Conservation (phyloP, 768 basidiomycete species). For the Boletellus ananiceps region DNA sequence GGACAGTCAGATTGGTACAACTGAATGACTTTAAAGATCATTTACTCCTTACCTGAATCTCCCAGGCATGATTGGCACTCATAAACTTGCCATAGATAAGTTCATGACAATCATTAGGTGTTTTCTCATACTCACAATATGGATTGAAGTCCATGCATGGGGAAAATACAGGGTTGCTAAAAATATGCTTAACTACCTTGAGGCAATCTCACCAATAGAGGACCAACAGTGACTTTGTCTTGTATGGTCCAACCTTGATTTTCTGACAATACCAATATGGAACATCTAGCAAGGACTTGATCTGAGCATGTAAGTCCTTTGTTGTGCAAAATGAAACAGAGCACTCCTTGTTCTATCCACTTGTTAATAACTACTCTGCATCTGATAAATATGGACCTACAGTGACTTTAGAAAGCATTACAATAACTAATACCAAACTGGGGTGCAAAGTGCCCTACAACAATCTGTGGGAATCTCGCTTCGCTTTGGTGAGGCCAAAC, state of each 20-base stretch:
- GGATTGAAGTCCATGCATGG: slow-evolving; percentile 1
- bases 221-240: background rate
- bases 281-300: background rate
- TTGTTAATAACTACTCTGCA: too few species aligned
- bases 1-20: too few species aligned
- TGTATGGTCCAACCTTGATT: background rate
- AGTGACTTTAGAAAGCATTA: too few species aligned
- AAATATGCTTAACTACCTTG: slow-evolving; percentile 24
- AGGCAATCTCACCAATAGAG: slow-evolving; percentile 22
- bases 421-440: too few species aligned
- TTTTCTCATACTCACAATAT: background rate
- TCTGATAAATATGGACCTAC: too few species aligned
- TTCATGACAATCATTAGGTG: background rate
- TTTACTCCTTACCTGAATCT: background rate
- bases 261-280: background rate
- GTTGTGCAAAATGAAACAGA: background rate
- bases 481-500: too few species aligned
- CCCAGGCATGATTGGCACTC: background rate
- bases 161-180: slow-evolving; percentile 21
- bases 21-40: background rate
- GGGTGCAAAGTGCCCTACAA: too few species aligned
- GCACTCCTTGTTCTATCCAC: background rate
- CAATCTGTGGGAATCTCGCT: too few species aligned
- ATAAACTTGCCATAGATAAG: background rate
- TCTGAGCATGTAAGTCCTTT: background rate